phyloP scores from a whole-genome alignment of 2,329 filamentous ascomycete species.

The Cordyceps fumosorosea region DNA sequence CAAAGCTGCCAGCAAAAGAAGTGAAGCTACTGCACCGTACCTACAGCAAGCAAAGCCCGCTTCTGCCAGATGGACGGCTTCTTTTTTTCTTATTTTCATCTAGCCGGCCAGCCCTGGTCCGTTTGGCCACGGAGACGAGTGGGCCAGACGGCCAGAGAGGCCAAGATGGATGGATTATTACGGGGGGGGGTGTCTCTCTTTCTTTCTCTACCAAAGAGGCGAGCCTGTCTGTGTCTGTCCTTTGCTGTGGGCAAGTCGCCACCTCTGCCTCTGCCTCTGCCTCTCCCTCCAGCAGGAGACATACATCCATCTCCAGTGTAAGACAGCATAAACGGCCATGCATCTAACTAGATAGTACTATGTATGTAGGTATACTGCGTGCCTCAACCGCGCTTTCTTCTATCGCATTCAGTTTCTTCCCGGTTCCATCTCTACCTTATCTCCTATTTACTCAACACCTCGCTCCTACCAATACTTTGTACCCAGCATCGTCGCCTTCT shows the following conservation, averaged over 20 bases:
- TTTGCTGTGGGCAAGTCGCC: not conserved
- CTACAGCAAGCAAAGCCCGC: not conserved
- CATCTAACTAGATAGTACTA: not conserved
- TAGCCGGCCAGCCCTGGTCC: not conserved
- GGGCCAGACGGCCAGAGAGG: not conserved
- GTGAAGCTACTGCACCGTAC: not conserved
- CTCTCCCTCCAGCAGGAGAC: too few species aligned
- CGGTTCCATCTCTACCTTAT: not conserved
- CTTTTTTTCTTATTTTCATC: not conserved
- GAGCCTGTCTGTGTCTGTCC: not conserved
- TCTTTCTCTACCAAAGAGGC: not conserved
- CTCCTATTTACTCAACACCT: not conserved
- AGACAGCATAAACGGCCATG: not conserved
- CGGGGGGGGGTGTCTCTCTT: not conserved
- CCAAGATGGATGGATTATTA: not conserved
- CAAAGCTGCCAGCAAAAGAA: too few species aligned
- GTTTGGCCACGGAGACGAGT: not conserved
- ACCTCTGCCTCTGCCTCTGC: too few species aligned
- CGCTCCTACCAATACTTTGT: not conserved
- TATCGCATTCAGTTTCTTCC: not conserved
- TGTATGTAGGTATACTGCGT: not conserved
- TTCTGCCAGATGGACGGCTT: constrained; percentile 3
- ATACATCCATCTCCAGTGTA: not conserved
- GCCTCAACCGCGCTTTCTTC: not conserved
- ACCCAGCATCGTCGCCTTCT: not conserved